phyloP scores from a whole-genome alignment of 208 protist species.

The Naegleria lovaniensis region DNA sequence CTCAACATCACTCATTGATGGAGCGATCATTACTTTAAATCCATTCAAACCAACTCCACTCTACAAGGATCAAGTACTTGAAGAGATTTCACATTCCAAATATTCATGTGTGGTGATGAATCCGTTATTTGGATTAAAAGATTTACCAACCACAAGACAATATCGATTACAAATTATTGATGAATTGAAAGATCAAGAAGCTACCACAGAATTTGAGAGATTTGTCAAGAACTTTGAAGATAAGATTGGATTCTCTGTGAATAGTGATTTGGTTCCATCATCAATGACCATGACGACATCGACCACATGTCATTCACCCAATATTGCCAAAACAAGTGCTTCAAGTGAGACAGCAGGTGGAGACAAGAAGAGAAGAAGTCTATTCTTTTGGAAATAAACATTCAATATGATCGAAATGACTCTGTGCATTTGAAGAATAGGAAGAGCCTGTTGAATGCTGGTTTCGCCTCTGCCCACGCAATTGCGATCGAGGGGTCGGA shows the following conservation, averaged over 20 bases:
- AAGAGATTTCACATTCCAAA: not conserved
- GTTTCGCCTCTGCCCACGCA: too few relatives aligned
- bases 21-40: not conserved
- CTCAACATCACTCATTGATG: not conserved
- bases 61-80: not conserved
- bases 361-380: not conserved
- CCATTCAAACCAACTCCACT: not conserved
- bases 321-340: not conserved
- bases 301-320: not conserved
- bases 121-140: slow-evolving; percentile 4
- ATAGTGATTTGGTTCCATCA: not conserved
- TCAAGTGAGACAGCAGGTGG: not conserved
- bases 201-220: not conserved
- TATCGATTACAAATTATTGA: not conserved
- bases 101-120: not conserved
- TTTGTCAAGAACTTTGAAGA: not conserved
- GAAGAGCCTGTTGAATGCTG: too few relatives aligned
- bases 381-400: slow-evolving; percentile 11
- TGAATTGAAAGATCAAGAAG: not conserved
- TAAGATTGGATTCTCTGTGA: not conserved
- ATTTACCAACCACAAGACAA: not conserved
- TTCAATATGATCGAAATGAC: too few relatives aligned
- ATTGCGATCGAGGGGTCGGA: too few relatives aligned
- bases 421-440: too few relatives aligned
- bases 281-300: not conserved